These are phyloP conservation scores for rapeseed (Brassica napus) DNA, from an alignment of 345 rosid genomes.

Conservation along the genomic window Da-Ae NC_063437.1:2642001-2642500, in stretches of 20 bases:
- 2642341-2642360: conserved; percentile 81
- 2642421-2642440: neutral
- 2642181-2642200: conserved; percentile 75
- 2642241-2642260: neutral
- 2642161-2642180: conserved; percentile 87
- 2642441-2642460: neutral
- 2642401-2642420: neutral
- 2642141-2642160: conserved; percentile 81
- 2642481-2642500: neutral
- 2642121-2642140: conserved; percentile 88
- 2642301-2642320: conserved; percentile 83
- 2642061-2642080: neutral
- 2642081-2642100: neutral
- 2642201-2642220: conserved; percentile 55
- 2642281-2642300: conserved; percentile 75
- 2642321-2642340: conserved; percentile 84
- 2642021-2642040: conserved; percentile 90
- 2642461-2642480: conserved; percentile 37
- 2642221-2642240: neutral
- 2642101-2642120: neutral
- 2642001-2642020: conserved; percentile 94
- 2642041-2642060: conserved; percentile 50
- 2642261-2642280: neutral
- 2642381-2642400: conserved; percentile 9
- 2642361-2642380: conserved; percentile 89